These are phyloP conservation scores for Tulasnella sp. DNA, from an alignment of 768 basidiomycete genomes.

Conservation along the genomic window DNA sequence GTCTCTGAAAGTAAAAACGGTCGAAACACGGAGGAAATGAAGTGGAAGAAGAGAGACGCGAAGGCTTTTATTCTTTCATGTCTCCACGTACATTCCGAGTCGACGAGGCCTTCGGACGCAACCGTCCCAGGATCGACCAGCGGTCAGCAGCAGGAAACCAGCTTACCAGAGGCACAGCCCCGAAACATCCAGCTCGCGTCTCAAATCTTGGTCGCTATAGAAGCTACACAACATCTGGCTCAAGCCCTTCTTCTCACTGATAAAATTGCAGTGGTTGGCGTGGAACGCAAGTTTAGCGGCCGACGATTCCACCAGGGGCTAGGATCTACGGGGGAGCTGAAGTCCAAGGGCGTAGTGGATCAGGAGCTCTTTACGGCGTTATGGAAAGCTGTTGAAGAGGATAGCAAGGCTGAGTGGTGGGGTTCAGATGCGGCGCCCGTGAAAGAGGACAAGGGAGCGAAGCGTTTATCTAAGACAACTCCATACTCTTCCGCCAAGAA, in stretches of 20 bases:
- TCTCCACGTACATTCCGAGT: background rate
- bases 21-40: background rate
- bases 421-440: slow-evolving; percentile 14
- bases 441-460: slow-evolving; percentile 8
- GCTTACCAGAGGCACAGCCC: slow-evolving; percentile 7
- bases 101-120: background rate
- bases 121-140: background rate
- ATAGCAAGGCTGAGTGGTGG: slow-evolving; percentile 23
- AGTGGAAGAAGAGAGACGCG: slow-evolving; percentile 27
- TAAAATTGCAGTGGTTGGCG: background rate
- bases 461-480: background rate
- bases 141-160: background rate
- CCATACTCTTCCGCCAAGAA: background rate
- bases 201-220: slow-evolving; percentile 24
- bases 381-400: slow-evolving; percentile 22
- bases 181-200: slow-evolving; percentile 27
- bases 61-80: slow-evolving; percentile 26
- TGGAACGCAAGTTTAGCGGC: slow-evolving; percentile 24
- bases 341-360: slow-evolving; percentile 6
- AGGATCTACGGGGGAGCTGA: background rate
- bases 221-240: slow-evolving; percentile 18
- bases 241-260: slow-evolving; percentile 22
- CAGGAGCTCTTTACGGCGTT: slow-evolving; percentile 7
- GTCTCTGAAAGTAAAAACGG: background rate
- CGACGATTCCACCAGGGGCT: slow-evolving; percentile 14